Evolutionary conservation across 352 stramenopile species (phyloP).

Genomic region (Phytophthora vignae): DNA sequence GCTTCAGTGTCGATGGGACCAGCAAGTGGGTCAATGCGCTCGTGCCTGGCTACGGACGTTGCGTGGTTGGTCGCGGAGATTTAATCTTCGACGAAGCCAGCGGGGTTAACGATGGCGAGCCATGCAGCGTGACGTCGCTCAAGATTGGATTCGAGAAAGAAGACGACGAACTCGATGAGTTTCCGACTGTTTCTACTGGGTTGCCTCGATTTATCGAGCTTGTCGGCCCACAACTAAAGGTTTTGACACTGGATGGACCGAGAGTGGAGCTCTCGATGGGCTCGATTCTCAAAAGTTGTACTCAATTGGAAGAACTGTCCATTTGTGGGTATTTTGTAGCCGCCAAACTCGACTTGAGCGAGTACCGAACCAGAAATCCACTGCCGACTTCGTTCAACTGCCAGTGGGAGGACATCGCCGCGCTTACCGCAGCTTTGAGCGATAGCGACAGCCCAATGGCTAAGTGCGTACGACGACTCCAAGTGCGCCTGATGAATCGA

Average conservation of each 20-base stretch:
- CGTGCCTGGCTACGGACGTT: too few relatives aligned
- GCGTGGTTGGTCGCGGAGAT: too few relatives aligned
- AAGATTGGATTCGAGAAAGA: neutral
- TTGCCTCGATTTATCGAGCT: neutral
- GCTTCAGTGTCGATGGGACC: too few relatives aligned
- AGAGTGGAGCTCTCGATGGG: neutral
- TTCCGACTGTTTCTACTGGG: neutral
- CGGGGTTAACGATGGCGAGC: too few relatives aligned
- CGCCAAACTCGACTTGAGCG: neutral
- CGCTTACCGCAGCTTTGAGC: neutral
- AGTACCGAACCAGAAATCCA: neutral
- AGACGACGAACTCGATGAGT: neutral
- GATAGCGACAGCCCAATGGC: neutral
- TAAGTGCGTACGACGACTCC: neutral
- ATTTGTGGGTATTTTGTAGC: neutral
- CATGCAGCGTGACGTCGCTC: too few relatives aligned
- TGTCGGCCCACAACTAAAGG: neutral
- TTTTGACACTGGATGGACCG: neutral
- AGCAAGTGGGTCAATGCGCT: too few relatives aligned
- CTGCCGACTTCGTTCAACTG: neutral
- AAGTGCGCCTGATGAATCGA: neutral
- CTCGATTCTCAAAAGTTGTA: neutral
- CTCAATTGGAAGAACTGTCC: neutral
- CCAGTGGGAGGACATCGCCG: neutral
- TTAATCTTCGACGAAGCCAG: too few relatives aligned